These are phyloP conservation scores for Sequoia sempervirens DNA, from an alignment of 75 land plant genomes.

Conservation along the genomic window DNA sequence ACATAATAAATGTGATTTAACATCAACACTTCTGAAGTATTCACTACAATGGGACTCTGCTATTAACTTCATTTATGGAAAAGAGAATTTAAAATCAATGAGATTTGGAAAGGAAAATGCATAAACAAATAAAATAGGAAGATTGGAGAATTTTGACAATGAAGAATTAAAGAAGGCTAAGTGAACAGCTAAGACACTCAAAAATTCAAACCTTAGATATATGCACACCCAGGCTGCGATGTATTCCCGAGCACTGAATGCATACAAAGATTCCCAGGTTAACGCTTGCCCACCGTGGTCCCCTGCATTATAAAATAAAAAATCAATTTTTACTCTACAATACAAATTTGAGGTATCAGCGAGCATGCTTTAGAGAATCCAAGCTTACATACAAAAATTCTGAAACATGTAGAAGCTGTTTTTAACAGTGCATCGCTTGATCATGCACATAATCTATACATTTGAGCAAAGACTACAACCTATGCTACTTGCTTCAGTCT, in stretches of 20 bases:
- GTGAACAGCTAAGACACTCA: not conserved
- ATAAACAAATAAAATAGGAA: not conserved
- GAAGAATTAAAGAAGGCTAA: not conserved
- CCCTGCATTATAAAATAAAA: conserved; percentile 46
- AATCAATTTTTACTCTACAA: not conserved
- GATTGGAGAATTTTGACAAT: not conserved
- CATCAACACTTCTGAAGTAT: not conserved
- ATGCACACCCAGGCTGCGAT: conserved; percentile 91
- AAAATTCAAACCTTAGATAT: conserved; percentile 71
- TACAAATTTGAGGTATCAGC: not conserved
- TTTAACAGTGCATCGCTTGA: not conserved
- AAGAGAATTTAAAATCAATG: not conserved
- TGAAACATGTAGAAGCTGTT: not conserved
- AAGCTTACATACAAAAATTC: not conserved
- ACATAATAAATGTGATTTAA: not conserved
- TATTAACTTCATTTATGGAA: not conserved
- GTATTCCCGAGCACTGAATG: conserved; percentile 94
- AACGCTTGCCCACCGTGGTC: conserved; percentile 96
- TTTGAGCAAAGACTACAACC: not conserved
- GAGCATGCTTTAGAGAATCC: not conserved
- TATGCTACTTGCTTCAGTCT: not conserved
- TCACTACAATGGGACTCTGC: not conserved
- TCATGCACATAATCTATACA: not conserved
- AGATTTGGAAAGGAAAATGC: not conserved
- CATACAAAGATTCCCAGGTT: conserved; percentile 88